Percentiles rank a stretch among this genome's conserved stretches.
Evolutionary conservation across 1,284 basidiomycete species (phyloP).

Genomic region (Anthracocystis walkeri): DNA sequence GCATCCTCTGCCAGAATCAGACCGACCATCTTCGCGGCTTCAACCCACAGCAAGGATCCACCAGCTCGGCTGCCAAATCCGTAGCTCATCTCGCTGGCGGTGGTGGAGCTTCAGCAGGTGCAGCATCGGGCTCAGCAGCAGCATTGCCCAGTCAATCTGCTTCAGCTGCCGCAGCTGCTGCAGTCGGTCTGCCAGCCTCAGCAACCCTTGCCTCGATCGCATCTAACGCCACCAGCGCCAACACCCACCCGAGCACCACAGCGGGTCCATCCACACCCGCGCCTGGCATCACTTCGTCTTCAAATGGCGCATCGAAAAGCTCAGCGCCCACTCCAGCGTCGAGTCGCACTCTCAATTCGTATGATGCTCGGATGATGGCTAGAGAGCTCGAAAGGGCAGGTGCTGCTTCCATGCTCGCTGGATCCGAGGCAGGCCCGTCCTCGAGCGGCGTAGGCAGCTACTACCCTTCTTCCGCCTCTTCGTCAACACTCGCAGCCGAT

Average conservation of each 20-base stretch:
- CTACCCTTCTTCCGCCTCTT: conserved; percentile 19
- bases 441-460: conserved; percentile 1
- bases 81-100: conserved; percentile 43
- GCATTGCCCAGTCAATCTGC: conserved; percentile 4
- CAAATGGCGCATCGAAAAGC: conserved; percentile 11
- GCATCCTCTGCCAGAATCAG: conserved; percentile 59
- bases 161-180: conserved; percentile 9
- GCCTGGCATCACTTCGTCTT: conserved; percentile 2
- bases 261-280: conserved; percentile 34
- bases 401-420: conserved; percentile 42
- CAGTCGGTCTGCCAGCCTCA: conserved; percentile 35
- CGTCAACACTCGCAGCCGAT: conserved; percentile 23
- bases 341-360: conserved; percentile 33
- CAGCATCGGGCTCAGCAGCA: conserved; percentile 12
- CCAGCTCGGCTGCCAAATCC: conserved; percentile 23
- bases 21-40: conserved; percentile 55
- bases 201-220: conserved; percentile 46
- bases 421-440: conserved; percentile 24
- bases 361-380: conserved; percentile 52
- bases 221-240: conserved; percentile 51
- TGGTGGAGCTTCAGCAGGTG: conserved; percentile 16
- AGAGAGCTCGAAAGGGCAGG: conserved; percentile 53
- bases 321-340: conserved; percentile 33
- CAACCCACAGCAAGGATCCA: conserved; percentile 16
- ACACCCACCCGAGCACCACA: conserved; percentile 36